Conservation (phyloP, 306 rosid species). For the Vachellia collinsii region DNA sequence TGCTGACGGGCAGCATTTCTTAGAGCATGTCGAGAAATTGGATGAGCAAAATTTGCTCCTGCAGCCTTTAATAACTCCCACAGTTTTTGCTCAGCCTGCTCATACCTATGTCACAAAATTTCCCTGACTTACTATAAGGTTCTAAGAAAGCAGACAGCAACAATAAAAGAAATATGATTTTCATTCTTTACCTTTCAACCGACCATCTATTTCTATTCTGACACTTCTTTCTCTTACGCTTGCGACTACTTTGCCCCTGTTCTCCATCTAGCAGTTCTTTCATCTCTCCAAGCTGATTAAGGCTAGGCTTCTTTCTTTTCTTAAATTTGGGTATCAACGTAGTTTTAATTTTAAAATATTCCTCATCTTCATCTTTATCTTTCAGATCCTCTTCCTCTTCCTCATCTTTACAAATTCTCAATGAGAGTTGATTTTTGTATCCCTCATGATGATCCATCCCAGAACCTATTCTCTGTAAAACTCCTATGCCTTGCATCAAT, state of each 20-base stretch:
- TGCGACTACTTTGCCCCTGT: constrained; percentile 35
- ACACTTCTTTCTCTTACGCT: constrained; percentile 45
- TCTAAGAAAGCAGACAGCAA: not conserved
- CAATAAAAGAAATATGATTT: constrained; percentile 2
- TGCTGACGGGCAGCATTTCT: constrained; percentile 67
- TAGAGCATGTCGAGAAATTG: constrained; percentile 54
- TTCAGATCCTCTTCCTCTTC: constrained; percentile 45
- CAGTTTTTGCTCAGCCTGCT: constrained; percentile 68
- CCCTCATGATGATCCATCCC: constrained; percentile 47
- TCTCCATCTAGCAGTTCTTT: constrained; percentile 42
- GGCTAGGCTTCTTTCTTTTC: constrained; percentile 59
- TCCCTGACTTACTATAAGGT: not conserved
- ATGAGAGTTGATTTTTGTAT: constrained; percentile 43
- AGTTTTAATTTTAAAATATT: constrained; percentile 40
- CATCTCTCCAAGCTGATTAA: constrained; percentile 51
- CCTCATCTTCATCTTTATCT: constrained; percentile 41
- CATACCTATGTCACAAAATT: constrained; percentile 54
- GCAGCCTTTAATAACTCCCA: constrained; percentile 67
- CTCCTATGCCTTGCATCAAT: not conserved
- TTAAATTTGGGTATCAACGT: constrained; percentile 36
- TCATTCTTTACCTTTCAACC: constrained; percentile 55
- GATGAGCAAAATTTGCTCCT: constrained; percentile 60
- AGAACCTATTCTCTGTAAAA: constrained; percentile 17
- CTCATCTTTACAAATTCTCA: constrained; percentile 41
- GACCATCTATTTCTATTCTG: constrained; percentile 66